Conservation (phyloP, 169 alveolate species). For the Plasmodium malariae region DNA sequence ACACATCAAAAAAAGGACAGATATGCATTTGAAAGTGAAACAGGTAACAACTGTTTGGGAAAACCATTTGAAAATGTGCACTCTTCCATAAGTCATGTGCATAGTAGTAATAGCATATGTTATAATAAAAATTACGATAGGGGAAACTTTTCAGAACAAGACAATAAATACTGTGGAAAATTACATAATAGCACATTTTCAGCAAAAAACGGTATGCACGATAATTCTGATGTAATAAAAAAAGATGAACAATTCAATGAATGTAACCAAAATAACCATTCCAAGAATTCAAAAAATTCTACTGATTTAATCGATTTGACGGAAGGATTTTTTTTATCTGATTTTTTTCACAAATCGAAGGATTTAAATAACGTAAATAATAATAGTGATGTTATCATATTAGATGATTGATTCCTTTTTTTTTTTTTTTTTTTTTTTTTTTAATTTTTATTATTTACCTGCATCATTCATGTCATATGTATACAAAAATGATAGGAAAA, state of each 20-base stretch:
- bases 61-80: not conserved
- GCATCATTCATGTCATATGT: not conserved
- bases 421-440: not conserved
- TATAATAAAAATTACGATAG: not conserved
- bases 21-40: not conserved
- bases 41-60: not conserved
- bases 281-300: conserved; percentile 1
- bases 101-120: not conserved
- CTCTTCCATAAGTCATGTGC: not conserved
- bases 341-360: conserved; percentile 51
- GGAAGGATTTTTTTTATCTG: conserved; percentile 68
- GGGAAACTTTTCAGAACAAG: not conserved
- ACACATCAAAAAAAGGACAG: not conserved
- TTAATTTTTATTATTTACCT: not conserved
- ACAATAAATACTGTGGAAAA: too few species aligned
- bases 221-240: not conserved
- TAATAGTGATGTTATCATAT: conserved; percentile 46
- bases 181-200: conserved; percentile 4
- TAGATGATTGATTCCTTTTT: conserved; percentile 58
- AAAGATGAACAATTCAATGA: conserved; percentile 1
- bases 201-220: not conserved
- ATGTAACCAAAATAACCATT: conserved; percentile 9
- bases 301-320: conserved; percentile 65
- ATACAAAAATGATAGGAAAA: not conserved
- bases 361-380: conserved; percentile 20